Base-by-base conservation (phyloP, 345 rosid genomes). In the Cardiospermum halicacabum region DNA sequence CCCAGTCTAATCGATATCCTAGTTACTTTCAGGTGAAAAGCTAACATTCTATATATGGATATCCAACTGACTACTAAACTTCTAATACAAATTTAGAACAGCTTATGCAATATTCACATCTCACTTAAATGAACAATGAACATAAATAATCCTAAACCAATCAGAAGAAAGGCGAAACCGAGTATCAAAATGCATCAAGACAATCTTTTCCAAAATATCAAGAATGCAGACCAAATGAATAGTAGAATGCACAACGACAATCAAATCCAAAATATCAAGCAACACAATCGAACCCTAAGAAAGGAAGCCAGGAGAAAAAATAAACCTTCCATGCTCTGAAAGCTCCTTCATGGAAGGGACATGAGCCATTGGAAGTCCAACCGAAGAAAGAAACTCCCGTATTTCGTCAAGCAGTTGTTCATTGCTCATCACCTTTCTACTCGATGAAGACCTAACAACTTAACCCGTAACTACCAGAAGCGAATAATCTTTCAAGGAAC, bases 261-360 rank as follows among this genome's bases (percentile, higher is more conserved):
- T 24, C 22, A 13, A 31, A 30, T 21, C 6, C 51, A 27, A 32
- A 60, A 59, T 16, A 25, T 26, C 2, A 40, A 25, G 12, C 18
- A 1, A 19, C 34, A 47, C 13, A 26, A 49, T 27, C 21, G 2
- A 47, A 42, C 39, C 22, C 31, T 36, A 25, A 7, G 1, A 3
- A 5, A 26, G 39, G 15, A 24, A 25, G 31, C 25, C 12, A 39
- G 28, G 3, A 68, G 60, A 42, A 19, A 36, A 56, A 58, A 42
- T 4, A 36, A 62, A 94, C 99, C 99, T 91, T 87, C 92, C 93
- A 67, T 87, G 78, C 62, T 74, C 78, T 11, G 79, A 76, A 51
- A 94, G 85, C 72, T 91, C 99, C 79, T 91, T 94, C 70, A 71
- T 54, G 40, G 97, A 78, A 2, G 97, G 99, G 12, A 91, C 84